Evolutionary conservation across 257 asterid species (phyloP).

Genomic region (Anisodus acutangulus): DNA sequence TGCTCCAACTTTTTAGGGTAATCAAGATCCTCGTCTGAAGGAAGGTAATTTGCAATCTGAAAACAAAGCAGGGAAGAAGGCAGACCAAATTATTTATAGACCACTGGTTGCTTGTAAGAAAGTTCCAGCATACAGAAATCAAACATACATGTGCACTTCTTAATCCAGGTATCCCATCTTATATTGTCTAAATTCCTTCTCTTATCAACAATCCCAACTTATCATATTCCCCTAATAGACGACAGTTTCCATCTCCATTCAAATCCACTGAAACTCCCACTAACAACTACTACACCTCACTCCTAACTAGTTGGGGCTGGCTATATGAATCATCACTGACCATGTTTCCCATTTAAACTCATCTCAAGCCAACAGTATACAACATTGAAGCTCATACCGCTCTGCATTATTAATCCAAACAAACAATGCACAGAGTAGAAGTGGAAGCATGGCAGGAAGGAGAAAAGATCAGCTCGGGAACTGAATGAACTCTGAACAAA

Average conservation of each 20-base stretch:
- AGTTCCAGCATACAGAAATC: not conserved
- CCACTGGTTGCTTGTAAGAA: not conserved
- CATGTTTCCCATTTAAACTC: constrained; percentile 1
- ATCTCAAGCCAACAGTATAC: not conserved
- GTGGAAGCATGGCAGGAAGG: not conserved
- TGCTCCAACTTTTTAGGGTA: constrained; percentile 93
- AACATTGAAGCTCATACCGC: constrained; percentile 6
- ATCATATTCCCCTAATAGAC: constrained; percentile 11
- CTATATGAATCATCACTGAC: constrained; percentile 2
- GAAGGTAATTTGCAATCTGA: constrained; percentile 94
- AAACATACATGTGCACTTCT: constrained; percentile 1
- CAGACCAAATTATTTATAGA: constrained; percentile 14
- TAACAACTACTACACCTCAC: not conserved
- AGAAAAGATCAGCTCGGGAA: constrained; percentile 6
- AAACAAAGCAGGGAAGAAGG: constrained; percentile 25
- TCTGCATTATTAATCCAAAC: constrained; percentile 10
- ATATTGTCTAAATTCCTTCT: constrained; percentile 18
- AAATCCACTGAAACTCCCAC: not conserved
- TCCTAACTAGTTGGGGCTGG: not conserved
- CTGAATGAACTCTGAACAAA: not conserved
- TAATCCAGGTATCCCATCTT: constrained; percentile 9
- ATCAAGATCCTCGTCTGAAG: constrained; percentile 81
- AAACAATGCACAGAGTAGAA: not conserved
- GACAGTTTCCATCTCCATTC: not conserved
- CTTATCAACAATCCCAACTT: constrained; percentile 22